These are phyloP conservation scores for Linum lewisii DNA, from an alignment of 345 rosid species.

Conservation along the genomic window DNA sequence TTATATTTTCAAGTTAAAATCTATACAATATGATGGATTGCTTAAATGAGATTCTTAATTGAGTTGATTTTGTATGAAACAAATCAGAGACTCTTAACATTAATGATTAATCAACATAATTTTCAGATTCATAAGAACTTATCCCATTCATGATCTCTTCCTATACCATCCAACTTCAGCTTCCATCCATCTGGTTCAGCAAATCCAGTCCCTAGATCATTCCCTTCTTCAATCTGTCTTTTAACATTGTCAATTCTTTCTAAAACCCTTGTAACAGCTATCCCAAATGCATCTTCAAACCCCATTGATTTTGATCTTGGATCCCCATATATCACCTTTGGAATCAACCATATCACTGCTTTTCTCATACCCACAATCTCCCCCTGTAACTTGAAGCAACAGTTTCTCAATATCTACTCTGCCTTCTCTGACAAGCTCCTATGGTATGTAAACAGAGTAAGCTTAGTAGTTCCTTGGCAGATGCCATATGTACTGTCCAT, in stretches of 20 bases:
- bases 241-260: background rate
- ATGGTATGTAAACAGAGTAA: constrained; percentile 2
- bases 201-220: constrained; percentile 1
- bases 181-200: background rate
- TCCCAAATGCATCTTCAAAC: background rate
- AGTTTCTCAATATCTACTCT: background rate
- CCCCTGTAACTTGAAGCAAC: background rate
- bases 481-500: constrained; percentile 4
- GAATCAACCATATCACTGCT: background rate
- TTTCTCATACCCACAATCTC: background rate
- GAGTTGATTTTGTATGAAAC: too few species aligned
- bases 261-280: background rate
- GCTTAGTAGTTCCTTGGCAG: background rate
- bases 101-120: too few species aligned
- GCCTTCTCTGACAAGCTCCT: background rate
- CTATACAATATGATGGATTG: too few species aligned
- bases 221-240: background rate
- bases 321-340: background rate
- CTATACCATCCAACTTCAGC: background rate
- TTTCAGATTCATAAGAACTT: background rate
- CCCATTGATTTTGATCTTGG: background rate
- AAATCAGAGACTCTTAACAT: too few species aligned
- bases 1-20: too few species aligned
- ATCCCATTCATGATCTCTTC: background rate
- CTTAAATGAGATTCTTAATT: too few species aligned